phyloP scores from a whole-genome alignment of 2,329 filamentous ascomycete genomes.

The Onygenales sp. region DNA sequence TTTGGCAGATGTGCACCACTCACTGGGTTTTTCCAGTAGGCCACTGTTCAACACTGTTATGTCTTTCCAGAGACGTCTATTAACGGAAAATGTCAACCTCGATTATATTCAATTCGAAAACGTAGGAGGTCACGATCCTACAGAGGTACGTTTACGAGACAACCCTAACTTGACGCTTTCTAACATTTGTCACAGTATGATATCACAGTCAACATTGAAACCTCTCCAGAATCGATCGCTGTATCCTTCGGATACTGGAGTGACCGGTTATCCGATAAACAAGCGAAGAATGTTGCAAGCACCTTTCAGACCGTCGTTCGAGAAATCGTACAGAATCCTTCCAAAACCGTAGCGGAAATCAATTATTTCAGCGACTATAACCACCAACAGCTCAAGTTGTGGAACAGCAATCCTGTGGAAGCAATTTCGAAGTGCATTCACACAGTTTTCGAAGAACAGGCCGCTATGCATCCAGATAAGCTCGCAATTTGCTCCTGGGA shows the following conservation, averaged over 20 bases:
- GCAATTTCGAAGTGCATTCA: constrained; percentile 25
- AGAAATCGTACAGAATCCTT: constrained; percentile 16
- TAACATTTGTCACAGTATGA: constrained; percentile 10
- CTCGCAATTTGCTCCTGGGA: constrained; percentile 17
- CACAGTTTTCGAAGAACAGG: constrained; percentile 27
- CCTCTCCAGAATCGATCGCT: constrained; percentile 30
- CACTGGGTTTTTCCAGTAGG: background rate
- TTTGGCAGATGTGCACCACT: background rate
- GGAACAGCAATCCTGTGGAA: constrained; percentile 23
- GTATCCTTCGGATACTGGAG: constrained; percentile 34
- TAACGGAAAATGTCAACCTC: background rate
- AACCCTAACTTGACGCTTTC: background rate
- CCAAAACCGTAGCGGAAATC: constrained; percentile 17
- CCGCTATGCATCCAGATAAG: constrained; percentile 21
- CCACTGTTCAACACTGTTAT: background rate
- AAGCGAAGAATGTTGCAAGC: constrained; percentile 22
- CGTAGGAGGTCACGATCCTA: background rate
- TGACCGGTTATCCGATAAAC: constrained; percentile 25
- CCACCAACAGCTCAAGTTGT: constrained; percentile 21
- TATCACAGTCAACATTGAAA: constrained; percentile 21
- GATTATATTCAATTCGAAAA: background rate
- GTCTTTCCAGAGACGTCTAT: background rate
- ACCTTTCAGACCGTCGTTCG: constrained; percentile 24
- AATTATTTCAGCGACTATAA: constrained; percentile 23
- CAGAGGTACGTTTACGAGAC: background rate